A percentile compares a stretch with the other conserved stretches of the same genome.
These are phyloP conservation scores for Pisolithus sp. DNA, from an alignment of 768 basidiomycete species.

Conservation along the genomic window DNA sequence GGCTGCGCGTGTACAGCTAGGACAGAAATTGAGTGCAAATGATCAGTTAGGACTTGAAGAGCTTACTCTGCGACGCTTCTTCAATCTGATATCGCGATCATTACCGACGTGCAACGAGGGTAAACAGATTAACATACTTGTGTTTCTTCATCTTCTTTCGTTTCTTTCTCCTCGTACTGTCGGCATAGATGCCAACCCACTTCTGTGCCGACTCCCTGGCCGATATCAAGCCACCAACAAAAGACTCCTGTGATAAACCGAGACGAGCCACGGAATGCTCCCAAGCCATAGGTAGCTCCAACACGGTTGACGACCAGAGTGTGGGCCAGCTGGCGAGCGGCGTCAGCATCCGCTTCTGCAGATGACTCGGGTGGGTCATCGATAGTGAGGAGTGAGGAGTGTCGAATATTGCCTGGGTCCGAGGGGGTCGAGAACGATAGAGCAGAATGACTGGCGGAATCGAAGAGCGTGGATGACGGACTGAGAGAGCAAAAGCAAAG, in stretches of 20 bases:
- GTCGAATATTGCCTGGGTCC: conserved; percentile 23
- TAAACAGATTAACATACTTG: conserved; percentile 56
- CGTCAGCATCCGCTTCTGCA: conserved; percentile 70
- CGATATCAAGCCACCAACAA: conserved; percentile 44
- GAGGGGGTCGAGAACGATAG: conserved; percentile 14
- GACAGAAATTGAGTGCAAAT: conserved; percentile 12
- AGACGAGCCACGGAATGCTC: conserved; percentile 57
- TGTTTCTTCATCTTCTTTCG: conserved; percentile 97
- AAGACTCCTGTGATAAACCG: conserved; percentile 49
- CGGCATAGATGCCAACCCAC: conserved; percentile 62
- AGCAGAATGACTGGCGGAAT: conserved; percentile 19
- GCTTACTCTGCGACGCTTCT: conserved; percentile 84
- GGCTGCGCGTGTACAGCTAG: conserved; percentile 41
- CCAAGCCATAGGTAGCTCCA: conserved; percentile 60
- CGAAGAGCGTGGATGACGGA: conserved; percentile 53
- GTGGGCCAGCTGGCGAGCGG: conserved; percentile 73
- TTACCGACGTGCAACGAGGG: conserved; percentile 8
- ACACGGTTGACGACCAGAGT: conserved; percentile 64
- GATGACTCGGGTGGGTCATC: conserved; percentile 46
- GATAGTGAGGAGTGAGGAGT: conserved; percentile 19
- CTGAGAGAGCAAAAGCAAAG: conserved; percentile 62
- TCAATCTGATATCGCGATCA: conserved; percentile 46
- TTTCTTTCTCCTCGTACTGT: conserved; percentile 79
- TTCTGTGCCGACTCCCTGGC: conserved; percentile 51
- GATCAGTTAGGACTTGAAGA: neutral